These are phyloP conservation scores for Astrocystis sublimbata DNA, from an alignment of 495 filamentous ascomycete species.

Conservation along the genomic window DNA sequence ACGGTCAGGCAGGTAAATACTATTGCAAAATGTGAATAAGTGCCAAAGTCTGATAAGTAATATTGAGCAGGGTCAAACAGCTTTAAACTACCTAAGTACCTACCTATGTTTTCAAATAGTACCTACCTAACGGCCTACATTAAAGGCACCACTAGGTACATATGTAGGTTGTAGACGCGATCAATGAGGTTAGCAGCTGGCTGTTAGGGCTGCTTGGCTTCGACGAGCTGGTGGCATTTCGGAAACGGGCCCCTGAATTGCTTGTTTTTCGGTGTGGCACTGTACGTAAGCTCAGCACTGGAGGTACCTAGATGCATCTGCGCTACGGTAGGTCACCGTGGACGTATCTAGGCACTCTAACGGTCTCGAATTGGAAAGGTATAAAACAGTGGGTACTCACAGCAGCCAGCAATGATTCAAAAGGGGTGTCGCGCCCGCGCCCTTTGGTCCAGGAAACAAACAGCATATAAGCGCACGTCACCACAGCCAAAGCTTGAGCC, in stretches of 20 bases:
- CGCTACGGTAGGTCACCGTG: too few relatives aligned
- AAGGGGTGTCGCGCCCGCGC: slow-evolving; percentile 14
- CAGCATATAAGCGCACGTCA: slow-evolving; percentile 18
- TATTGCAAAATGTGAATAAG: too few relatives aligned
- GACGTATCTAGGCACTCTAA: too few relatives aligned
- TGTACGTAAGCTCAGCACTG: slow-evolving; percentile 4
- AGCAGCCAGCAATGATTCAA: slow-evolving; percentile 11
- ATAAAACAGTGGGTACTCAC: slow-evolving; percentile 36
- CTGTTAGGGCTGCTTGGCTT: neutral
- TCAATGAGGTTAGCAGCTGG: neutral
- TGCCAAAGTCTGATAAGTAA: too few relatives aligned
- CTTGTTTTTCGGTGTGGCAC: slow-evolving; percentile 9
- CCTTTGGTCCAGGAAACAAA: slow-evolving; percentile 9
- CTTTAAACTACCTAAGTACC: neutral
- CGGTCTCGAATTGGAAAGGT: too few relatives aligned
- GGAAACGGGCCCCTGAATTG: slow-evolving; percentile 9
- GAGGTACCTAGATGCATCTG: too few relatives aligned
- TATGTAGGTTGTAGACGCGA: neutral
- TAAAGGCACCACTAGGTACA: neutral
- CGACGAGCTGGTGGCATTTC: neutral
- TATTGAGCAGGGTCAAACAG: too few relatives aligned
- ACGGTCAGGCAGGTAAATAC: too few relatives aligned
- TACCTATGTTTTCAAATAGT: neutral
- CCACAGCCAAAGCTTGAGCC: slow-evolving; percentile 17
- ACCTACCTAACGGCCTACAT: neutral